Evolutionary conservation across 2,329 filamentous ascomycete species (phyloP), one percentile per base, ranked within the genome.

Genomic region (Cercospora nicotianae): DNA sequence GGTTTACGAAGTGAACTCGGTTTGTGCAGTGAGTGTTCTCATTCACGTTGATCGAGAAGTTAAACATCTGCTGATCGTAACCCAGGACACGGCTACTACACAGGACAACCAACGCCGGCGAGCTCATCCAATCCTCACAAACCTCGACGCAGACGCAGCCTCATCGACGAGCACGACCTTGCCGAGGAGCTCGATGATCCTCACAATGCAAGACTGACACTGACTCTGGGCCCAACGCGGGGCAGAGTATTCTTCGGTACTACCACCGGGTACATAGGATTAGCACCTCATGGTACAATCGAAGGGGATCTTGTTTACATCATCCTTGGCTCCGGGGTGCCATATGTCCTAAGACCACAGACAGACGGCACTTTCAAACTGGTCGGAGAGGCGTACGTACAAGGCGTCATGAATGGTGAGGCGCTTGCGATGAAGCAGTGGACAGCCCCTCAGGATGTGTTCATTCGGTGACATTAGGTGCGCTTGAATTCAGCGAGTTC

Each of bases 331-430:
- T 69, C 69, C 0, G 69, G 72, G 45, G 71, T 75, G 26, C 75
- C 75, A 9, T 75, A 67, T 63, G 63, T 76, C 0, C 65, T 77
- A 16, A 63, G 75, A 31, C 66, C 69, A 2, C 55, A 53, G 10
- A 23, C 68, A 5, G 67, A 65, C 9, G 18, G 66, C 68, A 68
- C 66, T 3, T 76, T 74, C 42, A 72, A 72, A 26, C 66, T 77
- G 53, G 72, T 77, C 31, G 77, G 77, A 9, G 75, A 79, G 59
- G 76, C 74, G 1, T 78, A 77, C 65, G 73, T 78, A 10, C 75
- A 78, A 55, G 77, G 77, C 5, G 70, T 77, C 16, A 78, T 78
- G 77, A 67, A 73, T 51, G 77, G 77, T 1, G 75, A 78, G 67
- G 72, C 70, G 5, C 63, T 77, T 31, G 62, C 58, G 28, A 74